phyloP scores from a whole-genome alignment of 306 rosid species.

The Begonia loranthoides region DNA sequence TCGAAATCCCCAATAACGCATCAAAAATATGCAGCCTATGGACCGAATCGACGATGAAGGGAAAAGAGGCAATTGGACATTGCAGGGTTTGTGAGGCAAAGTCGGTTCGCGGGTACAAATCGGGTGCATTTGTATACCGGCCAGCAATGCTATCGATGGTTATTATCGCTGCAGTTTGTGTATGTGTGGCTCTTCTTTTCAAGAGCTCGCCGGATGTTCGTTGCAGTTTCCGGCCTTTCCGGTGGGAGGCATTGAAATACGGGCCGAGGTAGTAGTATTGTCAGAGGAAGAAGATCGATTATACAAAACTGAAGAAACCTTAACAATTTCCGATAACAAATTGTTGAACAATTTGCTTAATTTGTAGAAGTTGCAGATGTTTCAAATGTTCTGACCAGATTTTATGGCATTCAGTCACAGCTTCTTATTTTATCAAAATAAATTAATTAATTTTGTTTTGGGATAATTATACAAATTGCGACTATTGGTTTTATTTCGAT shows the following conservation, averaged over 20 bases:
- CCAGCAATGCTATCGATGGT: slow-evolving; percentile 80
- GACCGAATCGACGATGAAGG: slow-evolving; percentile 28
- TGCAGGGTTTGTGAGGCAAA: slow-evolving; percentile 42
- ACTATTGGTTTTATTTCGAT: too few species aligned
- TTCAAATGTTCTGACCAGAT: too few species aligned
- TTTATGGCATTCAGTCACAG: too few species aligned
- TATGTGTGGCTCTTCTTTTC: slow-evolving; percentile 82
- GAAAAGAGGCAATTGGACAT: slow-evolving; percentile 5
- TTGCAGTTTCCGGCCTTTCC: slow-evolving; percentile 58
- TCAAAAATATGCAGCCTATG: slow-evolving; percentile 13
- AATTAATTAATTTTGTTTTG: too few species aligned
- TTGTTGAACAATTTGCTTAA: too few species aligned
- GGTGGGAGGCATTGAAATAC: slow-evolving; percentile 57
- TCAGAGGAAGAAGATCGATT: too few species aligned
- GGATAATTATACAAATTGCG: too few species aligned
- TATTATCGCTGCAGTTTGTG: slow-evolving; percentile 76
- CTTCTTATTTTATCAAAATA: too few species aligned
- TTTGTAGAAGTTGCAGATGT: too few species aligned
- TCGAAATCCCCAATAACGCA: slow-evolving; percentile 40
- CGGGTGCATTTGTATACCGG: slow-evolving; percentile 42
- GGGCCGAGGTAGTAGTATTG: slow-evolving; percentile 41
- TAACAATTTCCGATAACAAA: too few species aligned
- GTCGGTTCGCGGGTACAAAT: slow-evolving; percentile 20
- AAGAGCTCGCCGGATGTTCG: slow-evolving; percentile 68
- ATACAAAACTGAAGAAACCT: too few species aligned